These are phyloP conservation scores for Theileria parva DNA, from an alignment of 169 alveolate species.

Conservation along the genomic window DNA sequence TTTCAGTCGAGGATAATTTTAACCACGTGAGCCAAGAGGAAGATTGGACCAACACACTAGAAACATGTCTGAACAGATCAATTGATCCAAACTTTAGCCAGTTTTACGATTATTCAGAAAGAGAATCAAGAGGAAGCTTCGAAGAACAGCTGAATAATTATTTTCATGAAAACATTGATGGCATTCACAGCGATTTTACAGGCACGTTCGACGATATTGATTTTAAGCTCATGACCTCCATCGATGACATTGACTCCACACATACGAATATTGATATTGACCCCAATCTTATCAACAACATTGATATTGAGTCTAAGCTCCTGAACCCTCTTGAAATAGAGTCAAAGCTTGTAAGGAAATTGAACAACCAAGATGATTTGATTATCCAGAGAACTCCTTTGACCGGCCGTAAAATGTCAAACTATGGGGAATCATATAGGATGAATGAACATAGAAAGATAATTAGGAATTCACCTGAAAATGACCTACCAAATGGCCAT, in stretches of 20 bases:
- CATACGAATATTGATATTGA: neutral
- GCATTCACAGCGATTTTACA: neutral
- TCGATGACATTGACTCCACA: neutral
- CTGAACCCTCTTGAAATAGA: neutral
- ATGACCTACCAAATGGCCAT: neutral
- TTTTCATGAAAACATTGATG: neutral
- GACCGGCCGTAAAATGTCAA: neutral
- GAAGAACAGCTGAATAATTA: slow-evolving; percentile 1
- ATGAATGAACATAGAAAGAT: neutral
- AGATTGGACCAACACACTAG: slow-evolving; percentile 13
- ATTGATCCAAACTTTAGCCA: neutral
- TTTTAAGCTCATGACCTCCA: neutral
- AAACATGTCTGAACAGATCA: neutral
- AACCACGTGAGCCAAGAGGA: neutral
- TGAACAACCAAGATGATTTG: neutral
- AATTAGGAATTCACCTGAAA: neutral
- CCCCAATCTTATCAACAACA: neutral
- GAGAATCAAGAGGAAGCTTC: neutral
- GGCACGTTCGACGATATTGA: neutral
- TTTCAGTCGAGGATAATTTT: neutral
- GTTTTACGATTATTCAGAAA: neutral
- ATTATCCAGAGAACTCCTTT: neutral
- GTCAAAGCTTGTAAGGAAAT: neutral
- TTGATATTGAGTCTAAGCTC: neutral
- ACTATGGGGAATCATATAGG: neutral